Conservation (phyloP, 2,329 filamentous ascomycete species). For the Paecilomyces fulvus region DNA sequence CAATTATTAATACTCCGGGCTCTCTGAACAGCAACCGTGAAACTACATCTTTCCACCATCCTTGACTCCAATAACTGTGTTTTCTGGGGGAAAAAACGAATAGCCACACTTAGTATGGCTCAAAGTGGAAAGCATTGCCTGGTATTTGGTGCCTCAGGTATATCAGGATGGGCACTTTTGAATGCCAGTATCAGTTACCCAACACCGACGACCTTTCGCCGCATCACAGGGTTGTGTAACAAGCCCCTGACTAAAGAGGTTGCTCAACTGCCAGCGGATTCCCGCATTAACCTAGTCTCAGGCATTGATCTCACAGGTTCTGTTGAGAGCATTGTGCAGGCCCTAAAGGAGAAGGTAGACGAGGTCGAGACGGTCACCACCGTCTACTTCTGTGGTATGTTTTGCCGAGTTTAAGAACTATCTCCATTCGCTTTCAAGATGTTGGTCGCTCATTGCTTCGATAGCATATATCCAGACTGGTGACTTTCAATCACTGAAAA, state of each 20-base stretch:
- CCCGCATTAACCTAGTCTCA: constrained; percentile 27
- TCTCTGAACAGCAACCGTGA: no score
- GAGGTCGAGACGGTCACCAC: constrained; percentile 28
- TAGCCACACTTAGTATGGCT: neutral
- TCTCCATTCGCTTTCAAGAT: neutral
- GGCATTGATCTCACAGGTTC: constrained; percentile 26
- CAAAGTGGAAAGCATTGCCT: constrained; percentile 20
- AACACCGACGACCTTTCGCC: constrained; percentile 17
- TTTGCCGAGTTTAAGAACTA: neutral
- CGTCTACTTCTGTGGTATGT: constrained; percentile 31
- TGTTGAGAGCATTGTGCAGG: constrained; percentile 10
- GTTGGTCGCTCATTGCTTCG: neutral
- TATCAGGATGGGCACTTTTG: constrained; percentile 31
- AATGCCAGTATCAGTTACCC: constrained; percentile 30
- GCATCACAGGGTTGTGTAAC: constrained; percentile 29
- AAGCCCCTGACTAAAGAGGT: constrained; percentile 20
- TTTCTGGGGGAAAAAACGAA: neutral
- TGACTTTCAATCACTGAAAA: constrained; percentile 9
- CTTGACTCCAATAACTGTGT: neutral
- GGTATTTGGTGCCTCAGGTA: constrained; percentile 30
- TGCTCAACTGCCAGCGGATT: constrained; percentile 21
- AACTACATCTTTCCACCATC: no score
- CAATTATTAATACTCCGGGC: no score
- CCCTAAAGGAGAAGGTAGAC: constrained; percentile 27
- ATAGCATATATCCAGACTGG: constrained; percentile 11